Evolutionary conservation across 148 eudicot species (phyloP).

Genomic region (Diospyros lotus): DNA sequence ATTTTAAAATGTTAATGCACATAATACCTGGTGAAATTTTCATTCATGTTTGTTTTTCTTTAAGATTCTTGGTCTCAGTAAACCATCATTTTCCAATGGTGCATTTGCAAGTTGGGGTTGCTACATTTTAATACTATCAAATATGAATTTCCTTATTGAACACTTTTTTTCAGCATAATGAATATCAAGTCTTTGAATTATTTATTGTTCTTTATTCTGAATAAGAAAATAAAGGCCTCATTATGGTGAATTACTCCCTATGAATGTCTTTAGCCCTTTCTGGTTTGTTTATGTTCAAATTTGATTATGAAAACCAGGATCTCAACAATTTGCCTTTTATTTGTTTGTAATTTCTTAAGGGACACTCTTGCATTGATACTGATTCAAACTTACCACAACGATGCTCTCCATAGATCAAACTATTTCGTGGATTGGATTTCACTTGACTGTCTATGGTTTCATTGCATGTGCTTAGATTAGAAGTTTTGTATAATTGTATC

Average conservation of each 20-base stretch:
- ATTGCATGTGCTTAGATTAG: too few species aligned
- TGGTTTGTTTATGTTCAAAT: not conserved
- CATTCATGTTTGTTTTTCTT: not conserved
- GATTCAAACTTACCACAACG: not conserved
- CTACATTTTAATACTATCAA: not conserved
- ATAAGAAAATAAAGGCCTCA: not conserved
- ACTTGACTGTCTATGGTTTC: too few species aligned
- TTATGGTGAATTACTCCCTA: not conserved
- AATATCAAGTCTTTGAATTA: not conserved
- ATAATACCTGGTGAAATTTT: constrained; percentile 2
- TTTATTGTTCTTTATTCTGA: not conserved
- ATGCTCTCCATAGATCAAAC: too few species aligned
- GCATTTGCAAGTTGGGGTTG: not conserved
- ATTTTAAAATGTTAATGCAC: not conserved
- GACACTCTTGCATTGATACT: not conserved
- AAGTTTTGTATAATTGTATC: too few species aligned
- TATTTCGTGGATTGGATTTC: too few species aligned
- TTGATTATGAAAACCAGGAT: not conserved
- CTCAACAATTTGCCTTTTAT: not conserved
- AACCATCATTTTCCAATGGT: not conserved
- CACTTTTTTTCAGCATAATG: too few species aligned
- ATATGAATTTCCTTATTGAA: not conserved
- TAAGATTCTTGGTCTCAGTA: not conserved
- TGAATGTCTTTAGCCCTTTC: not conserved
- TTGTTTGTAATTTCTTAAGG: not conserved